phyloP scores from a whole-genome alignment of 2,329 filamentous ascomycete genomes.

The Diaporthe sp. region DNA sequence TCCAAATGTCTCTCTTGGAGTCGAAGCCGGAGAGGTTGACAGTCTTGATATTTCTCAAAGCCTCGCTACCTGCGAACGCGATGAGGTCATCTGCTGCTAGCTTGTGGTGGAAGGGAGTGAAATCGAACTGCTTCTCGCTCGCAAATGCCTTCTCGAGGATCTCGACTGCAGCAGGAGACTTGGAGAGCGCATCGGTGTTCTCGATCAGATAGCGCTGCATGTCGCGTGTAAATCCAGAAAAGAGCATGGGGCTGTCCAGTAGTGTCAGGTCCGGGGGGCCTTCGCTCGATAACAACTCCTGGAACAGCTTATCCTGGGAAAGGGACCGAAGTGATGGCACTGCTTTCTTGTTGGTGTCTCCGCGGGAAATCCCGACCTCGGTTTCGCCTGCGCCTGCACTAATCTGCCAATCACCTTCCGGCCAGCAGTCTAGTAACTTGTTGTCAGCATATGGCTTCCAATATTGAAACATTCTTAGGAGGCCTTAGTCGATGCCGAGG shows the following conservation, averaged over 20 bases:
- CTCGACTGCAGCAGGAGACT: not conserved
- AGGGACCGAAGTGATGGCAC: not conserved
- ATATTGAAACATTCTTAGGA: not conserved
- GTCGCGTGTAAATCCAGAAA: not conserved
- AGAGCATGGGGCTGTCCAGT: not conserved
- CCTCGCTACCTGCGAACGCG: not conserved
- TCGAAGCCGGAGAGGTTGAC: not conserved
- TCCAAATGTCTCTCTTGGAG: not conserved
- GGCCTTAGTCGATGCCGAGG: not conserved
- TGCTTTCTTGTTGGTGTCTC: not conserved
- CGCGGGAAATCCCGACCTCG: rapidly evolving
- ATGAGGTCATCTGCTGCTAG: not conserved
- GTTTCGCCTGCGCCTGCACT: not conserved
- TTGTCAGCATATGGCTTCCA: not conserved
- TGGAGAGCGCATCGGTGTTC: not conserved
- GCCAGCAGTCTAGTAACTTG: not conserved
- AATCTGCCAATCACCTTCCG: not conserved
- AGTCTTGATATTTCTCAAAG: not conserved
- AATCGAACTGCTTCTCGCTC: not conserved
- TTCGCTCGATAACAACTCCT: not conserved
- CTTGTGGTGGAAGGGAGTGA: not conserved
- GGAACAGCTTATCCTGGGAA: not conserved
- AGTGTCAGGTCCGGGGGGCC: not conserved
- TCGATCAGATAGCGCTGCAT: not conserved
- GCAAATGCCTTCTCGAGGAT: not conserved